Evolutionary conservation across 2,329 filamentous ascomycete species (phyloP).

Genomic region (Nemania diffusa): DNA sequence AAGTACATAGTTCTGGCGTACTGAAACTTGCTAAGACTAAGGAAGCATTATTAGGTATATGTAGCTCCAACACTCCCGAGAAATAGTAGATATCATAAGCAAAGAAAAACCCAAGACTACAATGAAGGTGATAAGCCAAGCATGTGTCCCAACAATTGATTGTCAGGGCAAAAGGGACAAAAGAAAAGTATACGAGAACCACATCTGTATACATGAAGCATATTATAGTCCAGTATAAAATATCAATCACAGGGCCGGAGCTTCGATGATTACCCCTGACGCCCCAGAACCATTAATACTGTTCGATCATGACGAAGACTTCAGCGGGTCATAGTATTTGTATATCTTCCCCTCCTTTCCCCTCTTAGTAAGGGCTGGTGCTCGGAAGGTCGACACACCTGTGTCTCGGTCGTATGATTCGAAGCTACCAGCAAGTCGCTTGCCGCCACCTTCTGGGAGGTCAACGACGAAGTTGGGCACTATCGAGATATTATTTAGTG

Average conservation of each 20-base stretch:
- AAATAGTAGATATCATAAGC: not conserved
- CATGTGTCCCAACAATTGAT: not conserved
- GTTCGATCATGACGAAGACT: not conserved
- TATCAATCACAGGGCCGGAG: not conserved
- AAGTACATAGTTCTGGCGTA: no score
- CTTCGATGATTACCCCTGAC: not conserved
- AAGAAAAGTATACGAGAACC: no score
- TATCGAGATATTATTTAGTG: conserved; percentile 1
- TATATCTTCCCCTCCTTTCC: conserved; percentile 62
- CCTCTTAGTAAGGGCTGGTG: conserved; percentile 62
- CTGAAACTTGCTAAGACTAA: not conserved
- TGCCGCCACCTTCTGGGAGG: conserved; percentile 71
- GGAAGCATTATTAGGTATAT: not conserved
- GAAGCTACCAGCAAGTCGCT: conserved; percentile 65
- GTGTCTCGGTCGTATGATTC: conserved; percentile 63
- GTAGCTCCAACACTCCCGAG: not conserved
- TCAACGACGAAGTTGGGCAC: conserved; percentile 71
- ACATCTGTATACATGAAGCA: not conserved
- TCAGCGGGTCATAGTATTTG: conserved; percentile 66
- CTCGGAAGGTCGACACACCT: conserved; percentile 65
- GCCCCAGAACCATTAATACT: not conserved
- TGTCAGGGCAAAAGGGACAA: not conserved
- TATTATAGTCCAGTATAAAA: not conserved
- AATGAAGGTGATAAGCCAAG: not conserved
- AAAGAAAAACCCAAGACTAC: not conserved